These are phyloP conservation scores for Allium sativum DNA, from an alignment of 106 monocot species.

Conservation along the genomic window DNA sequence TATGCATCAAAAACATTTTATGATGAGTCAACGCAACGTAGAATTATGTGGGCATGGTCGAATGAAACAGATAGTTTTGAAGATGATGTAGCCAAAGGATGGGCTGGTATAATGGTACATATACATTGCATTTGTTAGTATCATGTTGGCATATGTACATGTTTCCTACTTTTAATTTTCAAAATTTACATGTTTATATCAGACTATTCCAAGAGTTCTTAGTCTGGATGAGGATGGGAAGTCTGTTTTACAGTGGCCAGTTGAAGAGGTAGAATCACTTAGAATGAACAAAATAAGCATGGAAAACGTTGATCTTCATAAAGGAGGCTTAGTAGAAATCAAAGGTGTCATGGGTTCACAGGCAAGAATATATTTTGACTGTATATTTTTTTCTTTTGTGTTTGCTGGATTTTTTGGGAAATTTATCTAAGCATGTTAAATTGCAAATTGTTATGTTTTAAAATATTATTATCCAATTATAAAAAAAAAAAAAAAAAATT, in stretches of 20 bases:
- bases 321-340: neutral
- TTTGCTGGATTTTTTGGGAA: no score
- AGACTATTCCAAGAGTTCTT: neutral
- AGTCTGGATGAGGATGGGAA: neutral
- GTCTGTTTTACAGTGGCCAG: neutral
- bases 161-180: no score
- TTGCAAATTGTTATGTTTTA: no score
- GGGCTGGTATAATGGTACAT: slow-evolving; percentile 63
- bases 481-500: no score
- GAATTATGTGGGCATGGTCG: slow-evolving; percentile 74
- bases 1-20: slow-evolving; percentile 83
- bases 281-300: neutral
- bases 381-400: no score
- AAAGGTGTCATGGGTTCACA: neutral
- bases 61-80: slow-evolving; percentile 43
- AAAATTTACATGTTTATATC: neutral
- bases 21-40: slow-evolving; percentile 37
- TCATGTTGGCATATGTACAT: no score
- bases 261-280: slow-evolving; percentile 1
- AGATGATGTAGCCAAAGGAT: slow-evolving; percentile 44
- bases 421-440: no score
- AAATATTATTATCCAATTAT: no score
- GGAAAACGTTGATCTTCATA: neutral
- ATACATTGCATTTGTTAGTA: no score
- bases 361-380: neutral